These are phyloP conservation scores for Iberis amara DNA, from an alignment of 441 rosid genomes.

Conservation along the genomic window DNA sequence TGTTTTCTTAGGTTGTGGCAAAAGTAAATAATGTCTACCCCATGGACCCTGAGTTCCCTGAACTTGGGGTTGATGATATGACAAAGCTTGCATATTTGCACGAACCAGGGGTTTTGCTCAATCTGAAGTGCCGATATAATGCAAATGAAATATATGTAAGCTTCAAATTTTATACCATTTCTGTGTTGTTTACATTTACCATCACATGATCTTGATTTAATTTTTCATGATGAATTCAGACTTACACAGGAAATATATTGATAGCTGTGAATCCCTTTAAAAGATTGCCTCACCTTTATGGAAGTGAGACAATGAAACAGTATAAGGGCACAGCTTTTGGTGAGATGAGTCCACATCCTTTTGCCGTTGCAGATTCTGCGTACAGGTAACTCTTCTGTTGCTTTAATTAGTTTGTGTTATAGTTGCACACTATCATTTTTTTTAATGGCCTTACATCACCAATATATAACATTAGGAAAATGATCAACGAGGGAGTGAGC, in stretches of 20 bases:
- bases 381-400: slow-evolving; percentile 43
- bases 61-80: slow-evolving; percentile 89
- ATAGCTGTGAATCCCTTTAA: slow-evolving; percentile 74
- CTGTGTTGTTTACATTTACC: neutral
- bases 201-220: slow-evolving; percentile 22
- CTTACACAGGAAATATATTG: slow-evolving; percentile 74
- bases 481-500: slow-evolving; percentile 64
- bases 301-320: slow-evolving; percentile 52
- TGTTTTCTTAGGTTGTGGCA: slow-evolving; percentile 51
- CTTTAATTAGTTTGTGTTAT: neutral
- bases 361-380: slow-evolving; percentile 72
- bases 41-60: slow-evolving; percentile 86
- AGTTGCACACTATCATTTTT: slow-evolving; percentile 9
- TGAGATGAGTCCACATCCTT: slow-evolving; percentile 72
- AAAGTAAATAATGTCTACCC: slow-evolving; percentile 57
- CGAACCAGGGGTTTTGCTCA: slow-evolving; percentile 88
- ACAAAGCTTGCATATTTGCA: slow-evolving; percentile 90
- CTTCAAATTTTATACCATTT: slow-evolving; percentile 15
- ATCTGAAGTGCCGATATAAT: slow-evolving; percentile 64
- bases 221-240: slow-evolving; percentile 37
- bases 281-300: slow-evolving; percentile 64
- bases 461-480: slow-evolving; percentile 41
- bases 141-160: slow-evolving; percentile 88
- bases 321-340: slow-evolving; percentile 63
- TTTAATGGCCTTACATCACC: slow-evolving; percentile 15